A percentile compares a stretch with the other conserved stretches of the same genome.
Evolutionary conservation across 306 rosid species (phyloP).

Genomic region (Begonia peltatifolia): DNA sequence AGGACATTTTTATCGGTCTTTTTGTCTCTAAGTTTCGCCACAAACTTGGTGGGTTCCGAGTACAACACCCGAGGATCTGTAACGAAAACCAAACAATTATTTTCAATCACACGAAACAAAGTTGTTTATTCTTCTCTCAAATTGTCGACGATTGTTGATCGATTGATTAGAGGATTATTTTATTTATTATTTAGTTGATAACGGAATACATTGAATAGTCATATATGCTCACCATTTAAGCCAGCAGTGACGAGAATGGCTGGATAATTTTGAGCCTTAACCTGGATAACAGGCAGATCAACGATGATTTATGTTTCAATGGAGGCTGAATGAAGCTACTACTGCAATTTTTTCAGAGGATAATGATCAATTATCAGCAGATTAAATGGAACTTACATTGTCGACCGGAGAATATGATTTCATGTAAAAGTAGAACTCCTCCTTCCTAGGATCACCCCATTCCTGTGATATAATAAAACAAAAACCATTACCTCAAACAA

Average conservation of each 20-base stretch:
- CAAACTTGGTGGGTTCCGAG: slow-evolving; percentile 86
- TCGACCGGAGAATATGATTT: slow-evolving; percentile 95
- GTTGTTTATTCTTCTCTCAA: too few relatives aligned
- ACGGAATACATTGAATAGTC: too few relatives aligned
- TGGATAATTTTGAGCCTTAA: slow-evolving; percentile 65
- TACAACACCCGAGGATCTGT: slow-evolving; percentile 87
- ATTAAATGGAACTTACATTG: slow-evolving; percentile 41
- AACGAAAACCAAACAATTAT: background rate
- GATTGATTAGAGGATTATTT: too few relatives aligned
- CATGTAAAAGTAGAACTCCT: slow-evolving; percentile 89
- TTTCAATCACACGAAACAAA: too few relatives aligned
- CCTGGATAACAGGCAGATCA: slow-evolving; percentile 27
- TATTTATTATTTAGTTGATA: too few relatives aligned
- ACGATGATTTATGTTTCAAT: too few relatives aligned
- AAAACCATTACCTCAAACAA: too few relatives aligned
- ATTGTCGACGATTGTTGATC: too few relatives aligned
- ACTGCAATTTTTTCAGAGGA: too few relatives aligned
- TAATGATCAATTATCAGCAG: too few relatives aligned
- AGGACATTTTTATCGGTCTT: slow-evolving; percentile 62
- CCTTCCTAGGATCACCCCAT: slow-evolving; percentile 98
- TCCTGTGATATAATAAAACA: slow-evolving; percentile 42
- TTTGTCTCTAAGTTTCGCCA: slow-evolving; percentile 73
- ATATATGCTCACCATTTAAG: slow-evolving; percentile 57
- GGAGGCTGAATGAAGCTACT: too few relatives aligned
- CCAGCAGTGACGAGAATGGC: slow-evolving; percentile 83